Conservation (phyloP, 345 rosid genomes). For the Erucastrum elatum region DNA sequence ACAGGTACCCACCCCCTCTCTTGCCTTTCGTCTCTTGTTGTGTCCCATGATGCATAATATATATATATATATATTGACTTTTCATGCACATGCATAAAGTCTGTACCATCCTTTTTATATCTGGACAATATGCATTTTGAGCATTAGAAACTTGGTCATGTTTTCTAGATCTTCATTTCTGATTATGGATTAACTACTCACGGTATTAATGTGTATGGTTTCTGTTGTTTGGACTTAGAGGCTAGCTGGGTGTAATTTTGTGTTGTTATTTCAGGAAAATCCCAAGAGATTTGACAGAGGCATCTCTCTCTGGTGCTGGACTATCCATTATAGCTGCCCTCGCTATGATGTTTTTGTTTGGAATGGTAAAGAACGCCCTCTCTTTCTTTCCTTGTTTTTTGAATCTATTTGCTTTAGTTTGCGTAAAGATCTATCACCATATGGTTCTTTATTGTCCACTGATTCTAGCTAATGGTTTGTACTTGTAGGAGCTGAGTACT, state of each 20-base stretch:
- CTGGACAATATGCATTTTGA: neutral
- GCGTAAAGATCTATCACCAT: neutral
- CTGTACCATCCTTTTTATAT: neutral
- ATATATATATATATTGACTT: neutral
- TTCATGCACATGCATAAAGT: constrained; percentile 7
- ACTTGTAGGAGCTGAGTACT: constrained; percentile 72
- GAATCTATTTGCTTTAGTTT: neutral
- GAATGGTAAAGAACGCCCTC: constrained; percentile 60
- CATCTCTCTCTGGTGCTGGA: constrained; percentile 95
- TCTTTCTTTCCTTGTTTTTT: neutral
- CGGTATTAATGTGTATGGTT: neutral
- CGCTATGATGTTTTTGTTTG: constrained; percentile 88
- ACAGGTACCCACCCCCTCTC: constrained; percentile 43
- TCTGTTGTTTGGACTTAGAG: neutral
- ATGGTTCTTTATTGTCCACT: neutral
- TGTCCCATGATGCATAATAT: neutral
- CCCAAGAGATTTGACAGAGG: constrained; percentile 98
- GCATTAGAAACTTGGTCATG: neutral
- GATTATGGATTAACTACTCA: neutral
- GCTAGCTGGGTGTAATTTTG: constrained; percentile 1
- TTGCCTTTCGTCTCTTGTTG: neutral
- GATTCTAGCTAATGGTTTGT: constrained; percentile 3
- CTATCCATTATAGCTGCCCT: constrained; percentile 87
- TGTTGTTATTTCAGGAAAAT: constrained; percentile 71
- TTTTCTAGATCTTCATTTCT: neutral